Conservation (phyloP, 2,329 filamentous ascomycete species). For the Chrysoporthe austroafricana region DNA sequence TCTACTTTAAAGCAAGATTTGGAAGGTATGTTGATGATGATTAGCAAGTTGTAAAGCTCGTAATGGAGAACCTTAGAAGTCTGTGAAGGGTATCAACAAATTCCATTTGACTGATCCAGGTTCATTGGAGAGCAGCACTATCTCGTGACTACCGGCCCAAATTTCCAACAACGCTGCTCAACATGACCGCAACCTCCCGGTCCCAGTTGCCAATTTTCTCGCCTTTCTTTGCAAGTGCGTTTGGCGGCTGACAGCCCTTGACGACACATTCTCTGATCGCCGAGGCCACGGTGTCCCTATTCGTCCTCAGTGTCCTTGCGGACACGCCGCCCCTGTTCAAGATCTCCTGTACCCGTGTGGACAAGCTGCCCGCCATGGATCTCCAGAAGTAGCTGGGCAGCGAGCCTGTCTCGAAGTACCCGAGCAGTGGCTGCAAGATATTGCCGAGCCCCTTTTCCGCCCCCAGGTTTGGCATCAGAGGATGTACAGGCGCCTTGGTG, state of each 20-base stretch:
- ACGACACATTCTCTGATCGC: constrained; percentile 83
- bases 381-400: constrained; percentile 94
- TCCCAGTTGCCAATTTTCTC: constrained; percentile 69
- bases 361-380: constrained; percentile 77
- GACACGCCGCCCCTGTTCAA: constrained; percentile 80
- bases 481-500: constrained; percentile 70
- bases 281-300: constrained; percentile 74
- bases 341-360: constrained; percentile 81
- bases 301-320: constrained; percentile 77
- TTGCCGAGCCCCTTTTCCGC: constrained; percentile 44
- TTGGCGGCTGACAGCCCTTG: constrained; percentile 72
- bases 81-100: neutral
- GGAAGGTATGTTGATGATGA: too few species aligned
- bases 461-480: constrained; percentile 54
- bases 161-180: constrained; percentile 74
- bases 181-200: constrained; percentile 92
- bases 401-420: constrained; percentile 83
- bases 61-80: neutral
- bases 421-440: constrained; percentile 73
- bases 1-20: too few species aligned
- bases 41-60: neutral
- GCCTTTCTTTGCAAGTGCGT: constrained; percentile 52
- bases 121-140: neutral
- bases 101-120: neutral
- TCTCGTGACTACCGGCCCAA: constrained; percentile 44